Percentiles rank a stretch among this genome's conserved stretches.
phyloP scores from a whole-genome alignment of 1,284 basidiomycete species.

The Trametes pubescens region DNA sequence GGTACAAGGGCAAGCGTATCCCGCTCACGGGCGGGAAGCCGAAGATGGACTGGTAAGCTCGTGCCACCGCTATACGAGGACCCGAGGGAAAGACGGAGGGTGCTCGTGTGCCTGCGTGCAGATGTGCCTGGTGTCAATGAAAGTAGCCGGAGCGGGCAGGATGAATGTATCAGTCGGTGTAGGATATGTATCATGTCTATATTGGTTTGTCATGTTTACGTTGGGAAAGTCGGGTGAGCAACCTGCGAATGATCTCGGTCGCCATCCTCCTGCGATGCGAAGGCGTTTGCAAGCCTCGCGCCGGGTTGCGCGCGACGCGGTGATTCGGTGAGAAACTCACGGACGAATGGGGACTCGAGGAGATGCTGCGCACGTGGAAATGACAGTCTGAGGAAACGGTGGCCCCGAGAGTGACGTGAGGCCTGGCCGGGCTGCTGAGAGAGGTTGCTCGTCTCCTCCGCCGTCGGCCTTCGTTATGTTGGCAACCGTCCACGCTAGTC shows the following conservation, averaged over 20 bases:
- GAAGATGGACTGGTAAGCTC: conserved; percentile 81
- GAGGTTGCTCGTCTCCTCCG: background rate
- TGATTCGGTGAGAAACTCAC: too few species aligned
- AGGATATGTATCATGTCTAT: conserved; percentile 1
- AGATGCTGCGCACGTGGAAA: background rate
- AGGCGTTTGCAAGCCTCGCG: background rate
- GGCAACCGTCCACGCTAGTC: background rate
- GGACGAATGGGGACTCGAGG: background rate
- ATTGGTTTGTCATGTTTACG: background rate
- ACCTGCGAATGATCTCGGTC: background rate
- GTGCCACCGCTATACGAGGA: background rate
- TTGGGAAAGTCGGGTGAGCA: background rate
- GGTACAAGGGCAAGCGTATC: conserved; percentile 82
- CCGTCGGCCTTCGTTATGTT: background rate
- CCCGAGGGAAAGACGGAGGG: too few species aligned
- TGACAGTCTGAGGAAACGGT: background rate
- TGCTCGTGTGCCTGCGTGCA: background rate
- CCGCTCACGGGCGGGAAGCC: conserved; percentile 57
- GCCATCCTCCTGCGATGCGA: conserved; percentile 3
- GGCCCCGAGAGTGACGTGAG: conserved; percentile 6
- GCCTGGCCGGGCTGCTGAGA: background rate
- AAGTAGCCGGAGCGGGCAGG: conserved; percentile 1
- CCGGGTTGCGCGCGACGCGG: background rate
- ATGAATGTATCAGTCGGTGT: conserved; percentile 17
- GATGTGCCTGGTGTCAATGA: background rate